Conservation (phyloP, 73 alveolate species). For the Durusdinium trenchii region DNA sequence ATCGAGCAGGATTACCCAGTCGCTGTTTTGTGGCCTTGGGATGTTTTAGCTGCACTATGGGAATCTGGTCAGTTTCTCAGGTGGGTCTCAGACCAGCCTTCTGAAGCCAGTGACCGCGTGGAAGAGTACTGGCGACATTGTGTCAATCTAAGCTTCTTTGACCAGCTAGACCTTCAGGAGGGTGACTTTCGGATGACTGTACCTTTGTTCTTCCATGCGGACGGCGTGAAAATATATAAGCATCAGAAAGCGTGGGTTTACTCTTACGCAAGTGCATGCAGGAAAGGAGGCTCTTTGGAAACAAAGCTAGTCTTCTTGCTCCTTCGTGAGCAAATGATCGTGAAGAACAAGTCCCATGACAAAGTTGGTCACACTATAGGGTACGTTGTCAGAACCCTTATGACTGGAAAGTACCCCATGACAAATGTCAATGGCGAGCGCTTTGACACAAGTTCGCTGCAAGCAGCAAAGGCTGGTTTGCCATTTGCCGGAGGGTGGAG, state of each 20-base stretch:
- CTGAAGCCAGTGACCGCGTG: neutral
- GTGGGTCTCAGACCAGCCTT: neutral
- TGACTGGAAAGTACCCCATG: neutral
- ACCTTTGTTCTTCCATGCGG: neutral
- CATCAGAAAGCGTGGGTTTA: slow-evolving; percentile 26
- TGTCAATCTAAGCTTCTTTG: neutral
- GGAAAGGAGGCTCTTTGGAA: slow-evolving; percentile 20
- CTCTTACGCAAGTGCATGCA: too few relatives aligned
- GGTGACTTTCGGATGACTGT: neutral
- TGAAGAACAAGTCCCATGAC: neutral
- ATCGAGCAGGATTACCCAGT: too few relatives aligned
- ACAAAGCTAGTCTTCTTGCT: slow-evolving; percentile 5
- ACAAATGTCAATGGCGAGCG: neutral
- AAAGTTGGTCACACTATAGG: neutral
- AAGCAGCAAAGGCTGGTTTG: neutral
- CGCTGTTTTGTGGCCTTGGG: slow-evolving; percentile 22
- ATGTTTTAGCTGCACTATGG: neutral
- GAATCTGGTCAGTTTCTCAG: neutral
- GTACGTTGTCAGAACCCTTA: neutral
- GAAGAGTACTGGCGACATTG: neutral
- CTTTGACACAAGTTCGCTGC: neutral
- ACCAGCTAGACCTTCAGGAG: neutral
- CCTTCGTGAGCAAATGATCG: neutral
- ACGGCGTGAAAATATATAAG: neutral
- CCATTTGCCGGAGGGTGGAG: slow-evolving; percentile 31